Base-by-base conservation (phyloP, 2,329 filamentous ascomycete genomes). In the Cladosporium sp. region DNA sequence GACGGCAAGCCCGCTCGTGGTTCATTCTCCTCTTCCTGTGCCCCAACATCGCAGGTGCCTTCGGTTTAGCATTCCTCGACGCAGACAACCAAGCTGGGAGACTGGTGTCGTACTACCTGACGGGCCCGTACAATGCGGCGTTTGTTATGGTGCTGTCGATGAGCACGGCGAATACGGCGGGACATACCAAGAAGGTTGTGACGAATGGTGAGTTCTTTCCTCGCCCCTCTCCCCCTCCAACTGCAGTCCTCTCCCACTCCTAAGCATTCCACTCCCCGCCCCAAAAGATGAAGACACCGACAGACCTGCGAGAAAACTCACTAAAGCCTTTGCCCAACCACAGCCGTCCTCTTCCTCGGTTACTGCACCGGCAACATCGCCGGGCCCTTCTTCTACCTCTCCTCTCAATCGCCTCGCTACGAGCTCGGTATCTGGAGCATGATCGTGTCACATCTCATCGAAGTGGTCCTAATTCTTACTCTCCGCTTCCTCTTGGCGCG, bases 271-370 rank as follows among this genome's bases (percentile, higher is more conserved):
- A n/a, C n/a, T n/a, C n/a, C n/a, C n/a, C n/a, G n/a, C n/a, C n/a
- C n/a, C n/a, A n/a, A n/a, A n/a, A n/a, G n/a, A n/a, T n/a, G n/a
- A n/a, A n/a, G n/a, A n/a, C n/a, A n/a, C n/a, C n/a, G n/a, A n/a
- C n/a, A n/a, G n/a, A n/a, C n/a, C n/a, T n/a, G n/a, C n/a, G n/a
- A n/a, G n/a, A n/a, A n/a, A n/a, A n/a, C n/a, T n/a, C n/a, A n/a
- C n/a, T n/a, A n/a, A n/a, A n/a, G n/a, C n/a, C n/a, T n/a, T n/a
- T n/a, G n/a, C n/a, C n/a, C n/a, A n/a, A n/a, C n/a, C n/a, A n/a
- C n/a, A n/a, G 85, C 81, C n/a, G 76, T 87, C 9, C 75, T 89
- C 1, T 86, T 89, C 66, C 79, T 89, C 50, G 84, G 85, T 5
- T 82, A 85, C 60, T 39, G 81, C 80, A 81, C 81, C 1, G 87